These are phyloP conservation scores for Starmerella bombicola DNA, from an alignment of 805 yeast genomes.

Conservation along the genomic window DNA sequence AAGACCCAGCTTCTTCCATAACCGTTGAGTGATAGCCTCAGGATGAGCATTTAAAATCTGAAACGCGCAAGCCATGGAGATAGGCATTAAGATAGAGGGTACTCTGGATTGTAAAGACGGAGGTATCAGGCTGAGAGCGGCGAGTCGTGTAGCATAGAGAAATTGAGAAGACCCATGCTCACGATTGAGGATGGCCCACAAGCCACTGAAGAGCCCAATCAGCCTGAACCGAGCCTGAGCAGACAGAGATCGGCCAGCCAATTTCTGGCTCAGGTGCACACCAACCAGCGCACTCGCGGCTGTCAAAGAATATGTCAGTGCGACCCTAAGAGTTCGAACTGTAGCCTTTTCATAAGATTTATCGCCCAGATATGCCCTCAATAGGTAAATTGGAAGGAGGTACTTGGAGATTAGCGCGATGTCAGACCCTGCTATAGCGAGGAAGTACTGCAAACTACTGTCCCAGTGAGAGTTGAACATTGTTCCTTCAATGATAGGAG, in stretches of 20 bases:
- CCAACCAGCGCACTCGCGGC: slow-evolving; percentile 33
- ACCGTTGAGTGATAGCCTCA: slow-evolving; percentile 18
- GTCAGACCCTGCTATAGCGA: slow-evolving; percentile 22
- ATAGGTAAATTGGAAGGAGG: slow-evolving; percentile 25
- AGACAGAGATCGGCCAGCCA: slow-evolving; percentile 27
- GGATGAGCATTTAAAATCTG: slow-evolving; percentile 17
- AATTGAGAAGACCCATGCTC: slow-evolving; percentile 27
- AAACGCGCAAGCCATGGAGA: slow-evolving; percentile 23
- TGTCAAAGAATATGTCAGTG: slow-evolving; percentile 28
- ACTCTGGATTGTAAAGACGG: slow-evolving; percentile 24
- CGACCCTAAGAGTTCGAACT: slow-evolving; percentile 26
- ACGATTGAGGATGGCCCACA: slow-evolving; percentile 32
- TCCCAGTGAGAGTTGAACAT: slow-evolving; percentile 26
- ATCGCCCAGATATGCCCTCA: slow-evolving; percentile 9
- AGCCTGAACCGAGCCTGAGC: slow-evolving; percentile 28
- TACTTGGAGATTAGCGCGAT: slow-evolving; percentile 23
- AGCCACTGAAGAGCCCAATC: slow-evolving; percentile 34
- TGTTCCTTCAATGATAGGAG: slow-evolving; percentile 26
- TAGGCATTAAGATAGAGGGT: slow-evolving; percentile 27
- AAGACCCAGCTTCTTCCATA: slow-evolving; percentile 25
- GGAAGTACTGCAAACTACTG: slow-evolving; percentile 22
- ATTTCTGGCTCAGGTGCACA: slow-evolving; percentile 27
- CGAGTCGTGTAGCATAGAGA: slow-evolving; percentile 29
- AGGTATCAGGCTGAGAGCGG: slow-evolving; percentile 26
- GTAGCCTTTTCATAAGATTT: slow-evolving; percentile 4